These are phyloP conservation scores for Dioszegia crocea DNA, from an alignment of 768 basidiomycete genomes.

Conservation along the genomic window DNA sequence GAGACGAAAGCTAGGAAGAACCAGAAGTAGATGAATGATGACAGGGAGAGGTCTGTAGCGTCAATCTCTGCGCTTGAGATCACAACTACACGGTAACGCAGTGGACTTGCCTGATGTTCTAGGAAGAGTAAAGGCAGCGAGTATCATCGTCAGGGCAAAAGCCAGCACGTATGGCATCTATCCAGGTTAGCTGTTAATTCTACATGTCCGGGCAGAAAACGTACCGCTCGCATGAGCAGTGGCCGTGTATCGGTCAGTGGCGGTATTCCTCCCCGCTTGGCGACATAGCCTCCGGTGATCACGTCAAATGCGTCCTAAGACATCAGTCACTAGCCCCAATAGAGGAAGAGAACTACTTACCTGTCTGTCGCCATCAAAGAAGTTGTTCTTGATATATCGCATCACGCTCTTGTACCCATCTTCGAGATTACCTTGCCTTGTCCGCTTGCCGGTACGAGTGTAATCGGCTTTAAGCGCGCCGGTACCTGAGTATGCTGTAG, in stretches of 20 bases:
- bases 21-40: conserved; percentile 82
- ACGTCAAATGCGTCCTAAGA: conserved; percentile 89
- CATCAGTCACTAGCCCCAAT: background rate
- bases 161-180: conserved; percentile 79
- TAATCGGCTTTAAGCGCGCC: conserved; percentile 96
- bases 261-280: conserved; percentile 68
- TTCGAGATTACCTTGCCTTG: conserved; percentile 69
- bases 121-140: conserved; percentile 78
- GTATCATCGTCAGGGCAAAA: conserved; percentile 82
- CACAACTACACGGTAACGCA: conserved; percentile 4
- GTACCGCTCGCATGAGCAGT: conserved; percentile 74
- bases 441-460: conserved; percentile 86
- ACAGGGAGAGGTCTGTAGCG: conserved; percentile 70
- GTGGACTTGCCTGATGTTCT: conserved; percentile 70
- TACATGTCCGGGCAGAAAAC: conserved; percentile 38
- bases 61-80: background rate
- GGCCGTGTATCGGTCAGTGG: conserved; percentile 74
- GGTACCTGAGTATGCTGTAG: conserved; percentile 87
- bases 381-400: conserved; percentile 93
- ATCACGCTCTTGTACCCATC: conserved; percentile 79
- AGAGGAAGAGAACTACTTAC: conserved; percentile 49
- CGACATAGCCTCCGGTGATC: conserved; percentile 83
- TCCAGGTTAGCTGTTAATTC: conserved; percentile 9
- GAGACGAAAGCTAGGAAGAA: conserved; percentile 59
- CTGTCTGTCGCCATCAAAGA: conserved; percentile 90